Percentiles rank a stretch among this genome's conserved stretches.
Conservation (phyloP, 371 early-diverging fungal genomes). For the Phascolomyces articulosus region DNA sequence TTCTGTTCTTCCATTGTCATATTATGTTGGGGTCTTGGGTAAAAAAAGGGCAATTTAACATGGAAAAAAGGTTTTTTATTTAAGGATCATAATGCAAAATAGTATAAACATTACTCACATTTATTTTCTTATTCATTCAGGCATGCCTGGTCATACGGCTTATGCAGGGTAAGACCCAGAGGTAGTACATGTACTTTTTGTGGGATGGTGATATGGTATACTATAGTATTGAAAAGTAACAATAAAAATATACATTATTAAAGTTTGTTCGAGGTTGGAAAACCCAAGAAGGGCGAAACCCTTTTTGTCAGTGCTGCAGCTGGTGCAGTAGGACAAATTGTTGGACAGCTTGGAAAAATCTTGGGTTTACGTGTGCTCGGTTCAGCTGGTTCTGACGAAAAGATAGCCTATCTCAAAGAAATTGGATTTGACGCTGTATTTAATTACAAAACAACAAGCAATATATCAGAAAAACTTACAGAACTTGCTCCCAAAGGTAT, state of each 20-base stretch:
- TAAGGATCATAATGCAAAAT: too few relatives aligned
- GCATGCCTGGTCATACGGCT: constrained; percentile 60
- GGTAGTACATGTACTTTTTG: background rate
- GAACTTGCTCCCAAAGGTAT: constrained; percentile 55
- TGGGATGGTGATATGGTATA: background rate
- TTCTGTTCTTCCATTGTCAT: constrained; percentile 46
- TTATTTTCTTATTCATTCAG: too few relatives aligned
- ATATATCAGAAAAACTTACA: constrained; percentile 36
- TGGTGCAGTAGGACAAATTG: constrained; percentile 63
- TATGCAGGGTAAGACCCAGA: constrained; percentile 32
- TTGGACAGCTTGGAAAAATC: constrained; percentile 70
- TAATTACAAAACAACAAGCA: constrained; percentile 79
- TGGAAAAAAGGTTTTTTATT: too few relatives aligned
- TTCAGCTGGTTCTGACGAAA: constrained; percentile 79
- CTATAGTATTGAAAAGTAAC: background rate
- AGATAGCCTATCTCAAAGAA: constrained; percentile 63
- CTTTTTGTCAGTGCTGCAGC: constrained; percentile 57
- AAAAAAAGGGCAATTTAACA: too few relatives aligned
- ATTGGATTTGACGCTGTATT: constrained; percentile 76
- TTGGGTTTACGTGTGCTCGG: constrained; percentile 73
- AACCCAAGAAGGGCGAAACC: constrained; percentile 52
- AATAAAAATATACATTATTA: background rate
- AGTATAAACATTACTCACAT: too few relatives aligned
- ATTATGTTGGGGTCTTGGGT: constrained; percentile 57
- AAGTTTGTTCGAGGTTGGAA: constrained; percentile 23